Evolutionary conservation across 768 basidiomycete genomes (phyloP).

Genomic region (Suillus spraguei): DNA sequence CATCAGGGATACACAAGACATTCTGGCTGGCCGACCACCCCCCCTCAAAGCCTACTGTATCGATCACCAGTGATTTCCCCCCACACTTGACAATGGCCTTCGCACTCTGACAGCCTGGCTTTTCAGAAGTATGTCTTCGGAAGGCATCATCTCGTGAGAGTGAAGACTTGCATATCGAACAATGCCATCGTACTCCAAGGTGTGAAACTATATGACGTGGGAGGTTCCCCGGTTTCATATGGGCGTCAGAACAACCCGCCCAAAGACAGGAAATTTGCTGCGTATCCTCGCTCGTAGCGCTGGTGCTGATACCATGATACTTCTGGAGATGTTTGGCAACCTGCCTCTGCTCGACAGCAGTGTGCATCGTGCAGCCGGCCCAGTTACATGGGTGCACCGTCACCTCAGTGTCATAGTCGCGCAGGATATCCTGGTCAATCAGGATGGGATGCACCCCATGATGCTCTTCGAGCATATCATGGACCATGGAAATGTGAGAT

Average conservation of each 20-base stretch:
- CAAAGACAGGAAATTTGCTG: not conserved
- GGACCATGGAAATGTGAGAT: not conserved
- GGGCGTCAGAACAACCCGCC: not conserved
- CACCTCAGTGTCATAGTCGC: not conserved
- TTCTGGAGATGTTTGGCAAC: not conserved
- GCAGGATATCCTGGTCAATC: not conserved
- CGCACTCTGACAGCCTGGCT: not conserved
- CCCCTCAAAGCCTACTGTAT: not conserved
- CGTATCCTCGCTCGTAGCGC: not conserved
- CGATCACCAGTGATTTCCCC: not conserved
- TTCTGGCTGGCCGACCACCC: not conserved
- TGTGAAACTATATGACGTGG: not conserved
- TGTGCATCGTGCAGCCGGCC: not conserved
- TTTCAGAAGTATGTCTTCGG: not conserved
- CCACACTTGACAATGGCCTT: not conserved
- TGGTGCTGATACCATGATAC: not conserved
- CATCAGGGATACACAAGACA: constrained; percentile 1
- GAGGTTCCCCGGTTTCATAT: not conserved
- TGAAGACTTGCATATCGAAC: not conserved
- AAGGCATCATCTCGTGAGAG: constrained; percentile 1
- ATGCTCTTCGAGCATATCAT: not conserved
- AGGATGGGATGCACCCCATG: not conserved
- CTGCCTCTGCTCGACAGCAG: not conserved
- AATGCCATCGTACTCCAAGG: not conserved
- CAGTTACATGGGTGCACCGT: not conserved